Conservation (phyloP, 1,139 yeast genomes). For the Zygosaccharomyces sapae region DNA sequence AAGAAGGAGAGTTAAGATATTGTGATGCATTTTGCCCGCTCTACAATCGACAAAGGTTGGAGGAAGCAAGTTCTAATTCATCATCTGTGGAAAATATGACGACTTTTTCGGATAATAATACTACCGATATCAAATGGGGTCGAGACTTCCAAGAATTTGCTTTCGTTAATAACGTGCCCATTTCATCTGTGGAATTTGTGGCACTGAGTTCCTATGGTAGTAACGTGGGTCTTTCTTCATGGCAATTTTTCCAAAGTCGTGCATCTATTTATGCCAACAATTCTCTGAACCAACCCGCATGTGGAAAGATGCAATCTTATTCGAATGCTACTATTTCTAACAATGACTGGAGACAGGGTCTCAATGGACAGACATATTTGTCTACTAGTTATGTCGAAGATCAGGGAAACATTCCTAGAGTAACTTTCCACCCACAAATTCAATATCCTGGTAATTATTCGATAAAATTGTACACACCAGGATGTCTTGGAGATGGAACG, state of each 20-base stretch:
- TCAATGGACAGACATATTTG: constrained; percentile 37
- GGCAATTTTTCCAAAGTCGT: constrained; percentile 66
- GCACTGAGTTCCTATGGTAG: constrained; percentile 67
- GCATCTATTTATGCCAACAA: constrained; percentile 71
- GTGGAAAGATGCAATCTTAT: constrained; percentile 40
- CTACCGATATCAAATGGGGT: constrained; percentile 40
- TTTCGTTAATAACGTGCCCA: constrained; percentile 63
- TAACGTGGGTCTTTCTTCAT: constrained; percentile 64
- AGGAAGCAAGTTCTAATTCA: constrained; percentile 21
- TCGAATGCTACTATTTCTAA: constrained; percentile 36
- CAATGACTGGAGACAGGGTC: constrained; percentile 36
- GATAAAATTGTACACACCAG: constrained; percentile 75
- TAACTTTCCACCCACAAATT: constrained; percentile 65
- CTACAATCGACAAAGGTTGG: constrained; percentile 34
- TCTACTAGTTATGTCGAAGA: constrained; percentile 27
- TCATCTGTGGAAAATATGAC: constrained; percentile 21
- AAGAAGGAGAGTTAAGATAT: constrained; percentile 46
- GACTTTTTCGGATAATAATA: constrained; percentile 24
- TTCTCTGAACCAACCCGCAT: constrained; percentile 62
- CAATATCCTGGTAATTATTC: constrained; percentile 73
- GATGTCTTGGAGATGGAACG: constrained; percentile 66
- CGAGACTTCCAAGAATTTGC: constrained; percentile 70
- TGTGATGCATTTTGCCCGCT: constrained; percentile 93
- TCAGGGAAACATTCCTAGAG: constrained; percentile 38
- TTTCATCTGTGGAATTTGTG: constrained; percentile 60